These are phyloP conservation scores for Diplotaxis tenuifolia DNA, from an alignment of 345 rosid genomes.

Conservation along the genomic window DNA sequence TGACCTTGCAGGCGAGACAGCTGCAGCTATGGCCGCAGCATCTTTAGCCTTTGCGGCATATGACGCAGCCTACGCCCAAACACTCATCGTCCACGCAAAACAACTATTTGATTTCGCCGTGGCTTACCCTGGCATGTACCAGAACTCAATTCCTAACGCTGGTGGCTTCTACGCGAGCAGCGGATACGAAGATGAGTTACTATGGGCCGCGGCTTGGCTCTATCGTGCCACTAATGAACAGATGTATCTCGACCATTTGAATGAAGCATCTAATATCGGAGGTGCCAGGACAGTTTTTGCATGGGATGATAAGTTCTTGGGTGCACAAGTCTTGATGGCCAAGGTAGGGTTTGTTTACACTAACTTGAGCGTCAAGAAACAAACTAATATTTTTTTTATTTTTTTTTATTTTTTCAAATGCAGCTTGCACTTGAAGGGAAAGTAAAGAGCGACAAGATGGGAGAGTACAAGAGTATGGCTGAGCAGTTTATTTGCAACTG, in stretches of 20 bases:
- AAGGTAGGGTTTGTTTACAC: slow-evolving; percentile 48
- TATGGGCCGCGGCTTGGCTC: slow-evolving; percentile 98
- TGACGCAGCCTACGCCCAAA: slow-evolving; percentile 38
- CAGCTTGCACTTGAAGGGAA: slow-evolving; percentile 61
- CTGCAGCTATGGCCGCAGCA: slow-evolving; percentile 69
- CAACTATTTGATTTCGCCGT: slow-evolving; percentile 47
- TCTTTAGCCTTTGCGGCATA: slow-evolving; percentile 45
- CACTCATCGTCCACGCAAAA: slow-evolving; percentile 51
- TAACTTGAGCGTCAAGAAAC: neutral
- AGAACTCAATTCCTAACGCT: slow-evolving; percentile 36
- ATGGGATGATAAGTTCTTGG: slow-evolving; percentile 94
- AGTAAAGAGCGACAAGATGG: slow-evolving; percentile 8
- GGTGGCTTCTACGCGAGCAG: slow-evolving; percentile 51
- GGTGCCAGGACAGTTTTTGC: slow-evolving; percentile 63
- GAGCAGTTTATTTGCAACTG: slow-evolving; percentile 86
- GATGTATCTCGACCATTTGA: slow-evolving; percentile 56
- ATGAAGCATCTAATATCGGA: slow-evolving; percentile 59
- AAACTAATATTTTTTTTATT: neutral
- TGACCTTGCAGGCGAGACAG: slow-evolving; percentile 65
- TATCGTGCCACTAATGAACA: slow-evolving; percentile 68
- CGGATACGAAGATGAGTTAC: slow-evolving; percentile 67
- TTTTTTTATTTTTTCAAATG: slow-evolving; percentile 29
- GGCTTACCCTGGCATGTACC: slow-evolving; percentile 35
- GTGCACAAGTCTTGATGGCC: slow-evolving; percentile 82
- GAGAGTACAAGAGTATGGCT: slow-evolving; percentile 79